phyloP scores from a whole-genome alignment of 331 rosid species.

The Prunus yedoensis region DNA sequence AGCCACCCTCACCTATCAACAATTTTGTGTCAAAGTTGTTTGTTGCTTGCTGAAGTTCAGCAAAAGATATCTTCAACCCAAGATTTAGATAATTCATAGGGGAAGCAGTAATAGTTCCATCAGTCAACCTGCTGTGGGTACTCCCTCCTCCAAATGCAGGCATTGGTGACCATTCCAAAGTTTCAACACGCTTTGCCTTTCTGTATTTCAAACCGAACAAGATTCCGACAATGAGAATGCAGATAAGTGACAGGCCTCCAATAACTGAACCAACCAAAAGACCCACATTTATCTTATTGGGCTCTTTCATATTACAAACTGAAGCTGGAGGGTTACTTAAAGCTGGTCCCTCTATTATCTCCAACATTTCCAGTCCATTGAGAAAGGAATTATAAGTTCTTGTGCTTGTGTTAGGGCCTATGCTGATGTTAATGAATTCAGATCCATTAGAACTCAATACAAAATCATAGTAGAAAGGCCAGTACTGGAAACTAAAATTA shows the following conservation, averaged over 20 bases:
- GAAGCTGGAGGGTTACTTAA: not conserved
- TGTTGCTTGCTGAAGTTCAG: conserved; percentile 37
- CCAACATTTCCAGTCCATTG: conserved; percentile 52
- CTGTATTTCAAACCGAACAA: conserved; percentile 19
- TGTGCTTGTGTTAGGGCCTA: not conserved
- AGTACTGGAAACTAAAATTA: too few relatives aligned
- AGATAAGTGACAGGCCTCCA: conserved; percentile 32
- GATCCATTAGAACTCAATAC: conserved; percentile 25
- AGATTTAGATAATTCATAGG: conserved; percentile 30
- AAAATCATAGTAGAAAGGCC: conserved; percentile 26
- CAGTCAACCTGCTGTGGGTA: conserved; percentile 31
- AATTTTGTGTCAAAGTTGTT: conserved; percentile 37
- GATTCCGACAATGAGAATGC: conserved; percentile 17
- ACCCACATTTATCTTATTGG: not conserved
- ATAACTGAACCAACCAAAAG: conserved; percentile 27
- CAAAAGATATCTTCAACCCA: conserved; percentile 35
- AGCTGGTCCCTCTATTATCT: conserved; percentile 16
- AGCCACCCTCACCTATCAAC: conserved; percentile 49
- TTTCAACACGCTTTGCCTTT: conserved; percentile 27
- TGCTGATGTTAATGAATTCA: conserved; percentile 23
- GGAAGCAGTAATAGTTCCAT: conserved; percentile 18
- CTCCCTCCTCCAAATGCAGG: conserved; percentile 44
- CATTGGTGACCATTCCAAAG: conserved; percentile 33
- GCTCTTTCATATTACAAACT: not conserved
- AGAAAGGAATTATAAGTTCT: not conserved